phyloP scores from a whole-genome alignment of 164 flowering plant species.

The Piper longum region DNA sequence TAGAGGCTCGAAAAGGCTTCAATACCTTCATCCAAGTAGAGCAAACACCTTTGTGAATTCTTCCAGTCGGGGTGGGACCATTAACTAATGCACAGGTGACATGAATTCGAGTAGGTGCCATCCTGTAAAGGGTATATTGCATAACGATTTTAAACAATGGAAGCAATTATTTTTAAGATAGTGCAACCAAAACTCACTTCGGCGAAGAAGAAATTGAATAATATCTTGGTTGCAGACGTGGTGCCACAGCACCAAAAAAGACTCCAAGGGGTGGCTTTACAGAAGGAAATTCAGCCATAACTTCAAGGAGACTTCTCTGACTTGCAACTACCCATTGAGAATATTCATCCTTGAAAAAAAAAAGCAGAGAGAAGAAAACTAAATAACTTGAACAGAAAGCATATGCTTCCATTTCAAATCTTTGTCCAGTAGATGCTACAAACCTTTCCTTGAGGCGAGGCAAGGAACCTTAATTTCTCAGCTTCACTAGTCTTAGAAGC shows the following conservation, averaged over 20 bases:
- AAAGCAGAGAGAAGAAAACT: background rate
- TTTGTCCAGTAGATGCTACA: background rate
- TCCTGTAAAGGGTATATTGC: constrained; percentile 27
- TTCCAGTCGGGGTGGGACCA: constrained; percentile 75
- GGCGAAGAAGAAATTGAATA: constrained; percentile 97
- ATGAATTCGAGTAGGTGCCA: constrained; percentile 77
- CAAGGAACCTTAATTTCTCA: constrained; percentile 46
- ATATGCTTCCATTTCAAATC: background rate
- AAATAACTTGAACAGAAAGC: background rate
- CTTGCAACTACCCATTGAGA: constrained; percentile 69
- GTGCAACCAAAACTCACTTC: constrained; percentile 24
- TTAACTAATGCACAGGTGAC: constrained; percentile 87
- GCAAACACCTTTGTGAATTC: constrained; percentile 89
- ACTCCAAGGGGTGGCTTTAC: constrained; percentile 92
- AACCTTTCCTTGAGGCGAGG: constrained; percentile 86
- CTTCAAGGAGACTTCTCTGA: constrained; percentile 89
- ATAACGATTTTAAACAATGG: background rate
- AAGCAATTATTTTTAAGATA: background rate
- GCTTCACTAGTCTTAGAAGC: constrained; percentile 65
- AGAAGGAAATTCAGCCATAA: constrained; percentile 86
- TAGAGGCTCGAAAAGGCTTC: background rate
- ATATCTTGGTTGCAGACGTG: constrained; percentile 79
- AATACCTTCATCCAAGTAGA: constrained; percentile 99
- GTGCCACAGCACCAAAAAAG: constrained; percentile 82
- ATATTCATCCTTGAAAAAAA: constrained; percentile 64